Evolutionary conservation across 805 yeast genomes (phyloP), one percentile per base, ranked within the genome.

Genomic region (Yamadazyma akitaensis): DNA sequence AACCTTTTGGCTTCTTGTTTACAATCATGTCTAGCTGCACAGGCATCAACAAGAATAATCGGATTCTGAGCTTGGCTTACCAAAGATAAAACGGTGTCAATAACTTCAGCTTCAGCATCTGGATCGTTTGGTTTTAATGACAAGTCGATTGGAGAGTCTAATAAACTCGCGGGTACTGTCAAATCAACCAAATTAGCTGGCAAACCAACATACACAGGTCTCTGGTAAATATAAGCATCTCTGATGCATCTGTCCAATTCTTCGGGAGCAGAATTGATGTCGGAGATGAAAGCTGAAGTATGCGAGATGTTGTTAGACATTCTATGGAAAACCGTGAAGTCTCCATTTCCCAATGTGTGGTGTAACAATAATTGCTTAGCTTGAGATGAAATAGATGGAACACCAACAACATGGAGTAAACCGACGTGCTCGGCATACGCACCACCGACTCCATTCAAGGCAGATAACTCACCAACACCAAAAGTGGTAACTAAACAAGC

Each of bases 301-400:
- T 66, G 65, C 46, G 65, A 58, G 47, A 68, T 63, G 53, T 65
- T 67, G 54, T 63, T 61, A 31, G 70, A 67, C 70, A 68, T 67
- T 51, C 70, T 58, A 57, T 67, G 71, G 66, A 63, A 68, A 18
- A 65, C 71, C 18, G 72, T 67, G 53, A 65, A 68, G 55, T 68
- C 72, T 36, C 73, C 74, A 48, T 69, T 69, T 41, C 74, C 74
- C 56, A 69, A 62, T 26, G 74, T 69, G 58, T 69, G 74, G 59
- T 69, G 74, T 54, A 69, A 64, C 54, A 69, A 64, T 56, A 69
- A 64, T 51, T 69, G 73, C 56, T 68, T 68, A 42, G 72, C 68
- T 55, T 68, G 73, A 21, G 72, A 62, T 24, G 63, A 49, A 48
- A 65, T 59, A 24, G 69, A 64, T 19, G 73, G 73, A 32, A 66